Percentiles rank a stretch among this genome's conserved stretches.
Evolutionary conservation across 495 filamentous ascomycete species (phyloP).

Genomic region (Tuber brumale): DNA sequence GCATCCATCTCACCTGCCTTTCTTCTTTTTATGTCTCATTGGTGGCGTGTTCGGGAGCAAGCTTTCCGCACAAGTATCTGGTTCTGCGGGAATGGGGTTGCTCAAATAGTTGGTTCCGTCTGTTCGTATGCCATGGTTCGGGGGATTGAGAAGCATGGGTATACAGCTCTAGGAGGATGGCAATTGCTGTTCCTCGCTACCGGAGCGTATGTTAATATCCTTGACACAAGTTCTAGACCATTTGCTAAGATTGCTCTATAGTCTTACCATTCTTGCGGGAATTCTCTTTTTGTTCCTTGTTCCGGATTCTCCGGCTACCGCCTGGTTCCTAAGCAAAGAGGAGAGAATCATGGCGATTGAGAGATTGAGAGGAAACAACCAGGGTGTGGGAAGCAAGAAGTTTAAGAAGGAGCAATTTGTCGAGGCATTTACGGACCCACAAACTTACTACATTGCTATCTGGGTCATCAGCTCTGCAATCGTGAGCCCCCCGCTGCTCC

Average conservation of each 20-base stretch:
- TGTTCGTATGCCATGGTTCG: neutral
- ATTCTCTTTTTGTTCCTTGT: slow-evolving; percentile 46
- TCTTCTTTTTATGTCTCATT: slow-evolving; percentile 61
- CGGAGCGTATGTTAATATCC: slow-evolving; percentile 44
- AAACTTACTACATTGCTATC: slow-evolving; percentile 34
- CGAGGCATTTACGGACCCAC: slow-evolving; percentile 51
- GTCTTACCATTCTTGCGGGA: slow-evolving; percentile 47
- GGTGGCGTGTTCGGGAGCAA: slow-evolving; percentile 65
- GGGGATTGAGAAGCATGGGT: slow-evolving; percentile 39
- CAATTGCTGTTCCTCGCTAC: slow-evolving; percentile 50
- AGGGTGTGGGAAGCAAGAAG: slow-evolving; percentile 63
- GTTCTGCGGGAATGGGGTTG: slow-evolving; percentile 63
- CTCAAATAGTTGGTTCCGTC: slow-evolving; percentile 47
- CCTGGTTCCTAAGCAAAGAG: slow-evolving; percentile 47
- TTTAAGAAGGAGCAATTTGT: slow-evolving; percentile 58
- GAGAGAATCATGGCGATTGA: slow-evolving; percentile 53
- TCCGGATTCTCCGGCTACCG: slow-evolving; percentile 49
- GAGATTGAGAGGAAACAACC: slow-evolving; percentile 57
- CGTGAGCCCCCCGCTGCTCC: neutral
- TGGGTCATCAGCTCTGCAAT: neutral
- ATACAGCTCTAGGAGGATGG: slow-evolving; percentile 52
- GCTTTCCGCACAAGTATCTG: slow-evolving; percentile 60
- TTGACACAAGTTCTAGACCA: slow-evolving; percentile 58
- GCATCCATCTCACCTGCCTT: slow-evolving; percentile 59
- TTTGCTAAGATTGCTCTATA: slow-evolving; percentile 46